Evolutionary conservation across 2,329 filamentous ascomycete genomes (phyloP).

Genomic region (Neopestalotiopsis clavispora): DNA sequence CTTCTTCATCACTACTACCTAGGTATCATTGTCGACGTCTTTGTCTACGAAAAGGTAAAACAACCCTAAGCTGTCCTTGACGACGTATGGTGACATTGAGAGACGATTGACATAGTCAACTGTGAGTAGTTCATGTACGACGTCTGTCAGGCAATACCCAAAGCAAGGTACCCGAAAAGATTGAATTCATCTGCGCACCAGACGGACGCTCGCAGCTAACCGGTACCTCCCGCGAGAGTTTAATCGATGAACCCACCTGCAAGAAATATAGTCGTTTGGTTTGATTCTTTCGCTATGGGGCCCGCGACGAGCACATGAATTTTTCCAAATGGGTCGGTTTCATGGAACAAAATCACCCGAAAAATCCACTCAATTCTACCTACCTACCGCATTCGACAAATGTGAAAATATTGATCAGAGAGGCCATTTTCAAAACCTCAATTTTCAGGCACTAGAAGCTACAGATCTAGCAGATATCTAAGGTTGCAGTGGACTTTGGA

Average conservation of each 20-base stretch:
- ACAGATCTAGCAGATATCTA: too few relatives aligned
- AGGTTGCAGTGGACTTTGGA: too few relatives aligned
- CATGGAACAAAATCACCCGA: not conserved
- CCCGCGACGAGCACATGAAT: not conserved
- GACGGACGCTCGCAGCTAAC: not conserved
- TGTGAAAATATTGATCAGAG: too few relatives aligned
- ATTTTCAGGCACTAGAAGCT: too few relatives aligned
- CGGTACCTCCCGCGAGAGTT: not conserved
- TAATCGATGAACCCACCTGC: not conserved
- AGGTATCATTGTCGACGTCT: not conserved
- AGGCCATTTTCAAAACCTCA: too few relatives aligned
- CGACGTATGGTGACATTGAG: not conserved
- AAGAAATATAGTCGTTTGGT: not conserved
- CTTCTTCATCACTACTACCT: not conserved
- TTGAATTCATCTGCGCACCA: not conserved
- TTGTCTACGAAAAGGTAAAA: not conserved
- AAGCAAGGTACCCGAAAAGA: not conserved
- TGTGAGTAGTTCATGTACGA: not conserved
- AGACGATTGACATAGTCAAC: not conserved
- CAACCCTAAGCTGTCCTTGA: not conserved
- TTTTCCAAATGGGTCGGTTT: not conserved
- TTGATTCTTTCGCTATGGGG: not conserved
- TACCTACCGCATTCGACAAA: not conserved
- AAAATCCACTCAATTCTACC: not conserved
- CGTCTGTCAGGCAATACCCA: not conserved